Base-by-base conservation (phyloP, 1,284 basidiomycete genomes). In the Lignosus rhinocerotis region DNA sequence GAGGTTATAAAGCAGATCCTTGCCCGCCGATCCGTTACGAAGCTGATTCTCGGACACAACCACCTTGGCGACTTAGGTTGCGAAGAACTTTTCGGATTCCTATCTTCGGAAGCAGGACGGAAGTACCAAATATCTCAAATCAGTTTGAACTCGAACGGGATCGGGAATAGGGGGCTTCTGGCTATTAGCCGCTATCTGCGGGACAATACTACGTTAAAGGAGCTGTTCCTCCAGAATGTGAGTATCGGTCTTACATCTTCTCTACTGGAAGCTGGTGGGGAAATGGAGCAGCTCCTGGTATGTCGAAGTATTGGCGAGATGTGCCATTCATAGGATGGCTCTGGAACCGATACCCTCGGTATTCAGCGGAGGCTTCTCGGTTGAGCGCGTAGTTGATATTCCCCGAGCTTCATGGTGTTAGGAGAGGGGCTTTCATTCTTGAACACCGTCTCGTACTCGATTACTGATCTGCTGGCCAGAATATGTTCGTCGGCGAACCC, bases 61-160 rank as follows among this genome's bases (percentile, higher is more conserved):
- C 62, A 75, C 12, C 78, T 90, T 3, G 79, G 80, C 3, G 82
- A 87, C 65, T 79, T 81, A 16, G 88, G 87, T n/a, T 77, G 81
- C 61, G 73, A 75, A 31, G 70, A 74, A 9, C 70, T 90, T 7
- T 87, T 88, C 67, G 70, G 73, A 32, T 88, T 81, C 64, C 76
- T 90, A 8, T 70, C 73, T 34, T 84, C 85, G 5, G 62, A 72
- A 14, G 63, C 73, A 19, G 85, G 83, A 8, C 72, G 73, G 49
- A 75, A 72, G 55, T 76, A 85, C 66, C 72, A 70, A 51, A 76
- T 90, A 57, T 66, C 72, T 1, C 81, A 86, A 60, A 84, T 90
- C 44, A 78, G 74, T 63, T 69, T 90, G 55, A 86, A 84, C 56
- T 73, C 76, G 10, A 86, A 84, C 65, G 62, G 66, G 1, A 80